A percentile compares a stretch with the other conserved stretches of the same genome.
Evolutionary conservation across 2,329 filamentous ascomycete species (phyloP).

Genomic region (Xylariaceae sp.): DNA sequence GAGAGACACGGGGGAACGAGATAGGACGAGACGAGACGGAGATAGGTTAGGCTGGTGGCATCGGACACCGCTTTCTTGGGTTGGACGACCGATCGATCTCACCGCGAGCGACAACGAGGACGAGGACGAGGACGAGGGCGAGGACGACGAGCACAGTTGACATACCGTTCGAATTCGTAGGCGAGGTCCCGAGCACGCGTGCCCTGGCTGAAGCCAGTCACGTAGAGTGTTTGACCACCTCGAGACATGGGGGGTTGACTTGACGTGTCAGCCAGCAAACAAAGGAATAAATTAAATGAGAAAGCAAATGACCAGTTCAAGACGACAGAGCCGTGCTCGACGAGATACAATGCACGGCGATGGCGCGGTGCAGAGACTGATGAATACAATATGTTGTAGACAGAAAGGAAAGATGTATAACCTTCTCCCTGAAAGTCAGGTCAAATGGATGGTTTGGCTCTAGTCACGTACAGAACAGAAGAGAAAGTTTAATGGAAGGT

Average conservation of each 20-base stretch:
- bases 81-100: constrained; percentile 40
- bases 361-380: no score
- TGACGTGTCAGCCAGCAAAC: constrained; percentile 1
- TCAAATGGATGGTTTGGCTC: background rate
- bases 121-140: constrained; percentile 30
- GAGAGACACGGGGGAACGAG: no score
- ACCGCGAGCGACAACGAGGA: constrained; percentile 38
- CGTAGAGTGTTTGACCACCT: constrained; percentile 89
- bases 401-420: background rate
- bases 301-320: no score
- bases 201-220: constrained; percentile 98
- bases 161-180: constrained; percentile 99
- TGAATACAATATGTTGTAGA: background rate
- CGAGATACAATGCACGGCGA: no score
- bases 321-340: no score
- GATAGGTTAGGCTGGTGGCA: constrained; percentile 31
- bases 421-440: background rate
- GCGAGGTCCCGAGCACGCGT: constrained; percentile 98
- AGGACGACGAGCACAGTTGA: constrained; percentile 45
- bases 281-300: constrained; percentile 1
- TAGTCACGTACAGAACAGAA: background rate
- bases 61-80: constrained; percentile 32
- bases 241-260: constrained; percentile 77
- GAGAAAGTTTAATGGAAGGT: background rate
- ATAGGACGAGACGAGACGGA: constrained; percentile 30